Evolutionary conservation across 2,329 filamentous ascomycete genomes (phyloP).

Genomic region (Epichloe scottii): DNA sequence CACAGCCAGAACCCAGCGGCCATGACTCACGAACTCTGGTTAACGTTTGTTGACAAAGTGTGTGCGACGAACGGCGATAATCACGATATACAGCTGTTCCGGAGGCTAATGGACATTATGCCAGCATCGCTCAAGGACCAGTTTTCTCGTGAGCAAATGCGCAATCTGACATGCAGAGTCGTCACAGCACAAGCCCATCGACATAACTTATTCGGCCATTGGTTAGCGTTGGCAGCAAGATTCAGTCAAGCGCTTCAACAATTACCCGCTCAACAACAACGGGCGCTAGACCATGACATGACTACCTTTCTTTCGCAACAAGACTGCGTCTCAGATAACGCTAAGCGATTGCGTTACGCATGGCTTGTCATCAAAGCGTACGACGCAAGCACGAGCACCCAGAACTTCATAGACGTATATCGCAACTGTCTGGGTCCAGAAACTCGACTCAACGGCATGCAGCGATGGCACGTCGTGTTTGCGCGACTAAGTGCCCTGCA

Average conservation of each 20-base stretch:
- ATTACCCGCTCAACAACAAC: constrained; percentile 6
- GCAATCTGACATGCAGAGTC: constrained; percentile 6
- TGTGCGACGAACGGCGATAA: constrained; percentile 5
- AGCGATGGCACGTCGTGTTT: constrained; percentile 13
- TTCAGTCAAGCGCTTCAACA: constrained; percentile 9
- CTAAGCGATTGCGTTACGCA: constrained; percentile 8
- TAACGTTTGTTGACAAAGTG: constrained; percentile 6
- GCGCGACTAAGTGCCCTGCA: constrained; percentile 8
- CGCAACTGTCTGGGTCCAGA: background rate
- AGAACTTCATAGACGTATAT: constrained; percentile 8
- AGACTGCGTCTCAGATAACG: constrained; percentile 3
- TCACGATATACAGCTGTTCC: constrained; percentile 11
- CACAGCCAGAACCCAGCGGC: constrained; percentile 1
- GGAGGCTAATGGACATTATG: constrained; percentile 9
- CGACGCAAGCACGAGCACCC: constrained; percentile 5
- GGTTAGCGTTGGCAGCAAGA: constrained; percentile 9
- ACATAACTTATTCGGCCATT: constrained; percentile 8
- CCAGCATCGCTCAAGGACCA: constrained; percentile 8
- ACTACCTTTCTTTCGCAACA: constrained; percentile 6
- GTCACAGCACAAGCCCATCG: constrained; percentile 11
- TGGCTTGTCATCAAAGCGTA: constrained; percentile 14
- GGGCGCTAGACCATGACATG: constrained; percentile 7
- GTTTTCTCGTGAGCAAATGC: constrained; percentile 7
- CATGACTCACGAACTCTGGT: constrained; percentile 10
- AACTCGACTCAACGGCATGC: constrained; percentile 5